Evolutionary conservation across 2,329 filamentous ascomycete genomes (phyloP).

Genomic region (Stagonosporopsis chrysanthemi): DNA sequence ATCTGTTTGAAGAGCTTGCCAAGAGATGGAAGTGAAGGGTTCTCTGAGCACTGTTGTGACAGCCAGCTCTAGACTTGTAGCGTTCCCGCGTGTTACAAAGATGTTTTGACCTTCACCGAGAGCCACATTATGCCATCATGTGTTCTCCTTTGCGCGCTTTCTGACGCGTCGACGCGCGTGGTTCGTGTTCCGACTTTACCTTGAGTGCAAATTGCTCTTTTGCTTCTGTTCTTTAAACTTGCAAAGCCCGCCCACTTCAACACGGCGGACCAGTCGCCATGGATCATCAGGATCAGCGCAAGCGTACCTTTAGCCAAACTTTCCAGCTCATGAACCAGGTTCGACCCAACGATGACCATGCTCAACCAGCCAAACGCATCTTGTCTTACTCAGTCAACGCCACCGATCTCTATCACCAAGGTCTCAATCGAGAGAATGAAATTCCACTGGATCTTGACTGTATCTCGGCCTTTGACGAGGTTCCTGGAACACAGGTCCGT

Average conservation of each 20-base stretch:
- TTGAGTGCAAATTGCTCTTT: neutral
- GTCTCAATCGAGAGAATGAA: slow-evolving; percentile 16
- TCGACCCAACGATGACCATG: neutral
- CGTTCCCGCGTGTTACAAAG: neutral
- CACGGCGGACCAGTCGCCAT: neutral
- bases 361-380: slow-evolving; percentile 8
- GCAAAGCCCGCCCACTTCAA: neutral
- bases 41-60: too few relatives aligned
- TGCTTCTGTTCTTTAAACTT: neutral
- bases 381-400: neutral
- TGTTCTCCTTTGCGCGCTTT: neutral
- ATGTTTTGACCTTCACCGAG: slow-evolving; percentile 7
- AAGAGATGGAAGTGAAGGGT: slow-evolving; percentile 32
- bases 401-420: neutral
- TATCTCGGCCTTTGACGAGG: neutral
- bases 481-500: slow-evolving; percentile 8
- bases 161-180: slow-evolving; percentile 10
- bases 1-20: slow-evolving; percentile 42
- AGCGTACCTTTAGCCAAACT: slow-evolving; percentile 29
- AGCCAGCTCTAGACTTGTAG: neutral
- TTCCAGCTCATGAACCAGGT: slow-evolving; percentile 14
- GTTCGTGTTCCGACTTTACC: slow-evolving; percentile 3
- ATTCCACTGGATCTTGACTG: neutral
- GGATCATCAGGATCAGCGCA: slow-evolving; percentile 19
- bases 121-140: neutral